Evolutionary conservation across 2,329 filamentous ascomycete genomes (phyloP), one percentile per base, ranked within the genome.

Genomic region (Sporothrix protearum): DNA sequence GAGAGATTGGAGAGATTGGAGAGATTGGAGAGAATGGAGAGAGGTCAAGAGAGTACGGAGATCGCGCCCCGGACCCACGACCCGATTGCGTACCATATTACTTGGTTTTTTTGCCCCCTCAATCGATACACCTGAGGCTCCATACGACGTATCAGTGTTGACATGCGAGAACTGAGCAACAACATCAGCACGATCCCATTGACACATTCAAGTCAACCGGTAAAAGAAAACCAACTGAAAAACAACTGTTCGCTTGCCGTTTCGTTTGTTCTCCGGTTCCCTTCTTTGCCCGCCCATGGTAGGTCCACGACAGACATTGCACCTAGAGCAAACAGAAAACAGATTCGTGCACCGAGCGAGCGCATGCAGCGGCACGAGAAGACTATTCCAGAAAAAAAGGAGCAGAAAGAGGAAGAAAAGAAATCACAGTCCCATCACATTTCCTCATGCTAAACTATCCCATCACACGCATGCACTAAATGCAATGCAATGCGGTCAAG

Each of bases 51-150:
- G 59, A 55, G n/a, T 45, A 55, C 42, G 36, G 36, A 69, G 67
- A 57, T 30, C 67, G 9, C 57, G 53, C 67, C 67, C 67, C 36
- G 14, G 67, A 69, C 51, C 51, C 67, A 69, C 33, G 33, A 45
- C 33, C 53, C 28, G 2, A 51, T 42, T 42, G 9, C 39, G 39
- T 12, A 9, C 39, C 39, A 42, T 47, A 2, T 22, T 7, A 19
- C 22, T 45, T 47, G 22, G 39, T n/a, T 42, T 49, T 47, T 49
- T 47, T 49, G 22, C 39, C 61, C 39, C 39, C n/a, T 25, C n/a
- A n/a, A n/a, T n/a, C n/a, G n/a, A n/a, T 9, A 6, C 16, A 25
- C 9, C 6, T 30, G 25, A 3, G 39, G 28, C 61, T 49, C 42
- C 42, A 66, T 33, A 33, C 22, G 39, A 47, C 22, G 30, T 36